These are phyloP conservation scores for Dactylellina parvicollis DNA, from an alignment of 2,329 filamentous ascomycete genomes.

Conservation along the genomic window DNA sequence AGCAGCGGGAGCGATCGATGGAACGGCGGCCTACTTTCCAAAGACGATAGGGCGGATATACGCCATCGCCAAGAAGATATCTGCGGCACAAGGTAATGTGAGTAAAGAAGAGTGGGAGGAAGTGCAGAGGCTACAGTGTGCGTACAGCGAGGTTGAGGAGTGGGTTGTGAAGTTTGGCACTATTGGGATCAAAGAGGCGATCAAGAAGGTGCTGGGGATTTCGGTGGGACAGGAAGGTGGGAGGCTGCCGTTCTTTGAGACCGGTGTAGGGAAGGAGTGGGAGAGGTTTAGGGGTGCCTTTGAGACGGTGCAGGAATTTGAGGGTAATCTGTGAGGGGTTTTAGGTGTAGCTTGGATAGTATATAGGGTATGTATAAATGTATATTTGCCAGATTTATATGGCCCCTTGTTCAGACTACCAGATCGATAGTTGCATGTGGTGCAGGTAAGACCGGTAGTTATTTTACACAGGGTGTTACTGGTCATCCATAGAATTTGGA, in stretches of 20 bases:
- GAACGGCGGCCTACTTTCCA: conserved; percentile 73
- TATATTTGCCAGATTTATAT: not conserved
- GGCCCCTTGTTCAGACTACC: no score
- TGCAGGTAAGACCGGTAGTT: no score
- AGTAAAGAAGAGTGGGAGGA: conserved; percentile 61
- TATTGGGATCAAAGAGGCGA: conserved; percentile 73
- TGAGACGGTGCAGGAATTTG: conserved; percentile 32
- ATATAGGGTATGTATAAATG: not conserved
- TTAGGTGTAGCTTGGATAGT: not conserved
- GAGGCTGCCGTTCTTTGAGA: conserved; percentile 63
- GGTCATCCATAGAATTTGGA: no score
- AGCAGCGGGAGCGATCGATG: conserved; percentile 72
- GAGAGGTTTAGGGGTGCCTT: conserved; percentile 21
- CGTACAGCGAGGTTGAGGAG: conserved; percentile 71
- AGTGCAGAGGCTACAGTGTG: conserved; percentile 69
- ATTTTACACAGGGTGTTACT: no score
- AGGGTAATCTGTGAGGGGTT: conserved; percentile 23
- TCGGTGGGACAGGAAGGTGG: conserved; percentile 67
- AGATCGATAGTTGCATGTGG: no score
- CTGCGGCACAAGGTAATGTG: conserved; percentile 61
- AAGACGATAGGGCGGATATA: conserved; percentile 70
- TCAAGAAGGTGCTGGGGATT: conserved; percentile 69
- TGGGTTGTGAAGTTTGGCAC: conserved; percentile 70
- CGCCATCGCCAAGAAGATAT: conserved; percentile 63
- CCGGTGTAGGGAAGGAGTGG: conserved; percentile 19